These are phyloP conservation scores for Saturnispora zaruensis DNA, from an alignment of 805 yeast species.

Conservation along the genomic window DNA sequence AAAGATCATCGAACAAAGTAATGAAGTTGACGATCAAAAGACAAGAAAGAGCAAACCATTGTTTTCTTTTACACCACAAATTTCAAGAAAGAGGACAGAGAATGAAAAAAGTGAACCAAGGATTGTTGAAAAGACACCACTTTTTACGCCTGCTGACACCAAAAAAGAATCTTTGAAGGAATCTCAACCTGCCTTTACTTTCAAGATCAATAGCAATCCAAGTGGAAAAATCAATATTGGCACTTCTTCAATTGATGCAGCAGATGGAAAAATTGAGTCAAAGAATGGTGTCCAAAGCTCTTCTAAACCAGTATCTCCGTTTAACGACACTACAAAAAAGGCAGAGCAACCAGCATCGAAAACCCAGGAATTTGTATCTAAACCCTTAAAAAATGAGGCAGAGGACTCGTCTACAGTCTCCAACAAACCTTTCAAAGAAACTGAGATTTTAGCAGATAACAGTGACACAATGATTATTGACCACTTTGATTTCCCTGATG, in stretches of 20 bases:
- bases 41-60: background rate
- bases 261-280: background rate
- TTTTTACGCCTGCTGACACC: background rate
- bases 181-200: background rate
- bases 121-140: background rate
- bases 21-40: background rate
- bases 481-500: conserved; percentile 10
- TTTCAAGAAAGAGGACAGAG: background rate
- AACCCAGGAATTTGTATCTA: background rate
- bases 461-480: background rate
- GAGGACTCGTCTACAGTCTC: background rate
- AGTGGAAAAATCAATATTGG: background rate
- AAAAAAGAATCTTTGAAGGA: background rate
- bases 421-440: background rate
- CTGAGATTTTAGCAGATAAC: background rate
- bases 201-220: background rate
- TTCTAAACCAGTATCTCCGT: background rate
- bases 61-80: background rate
- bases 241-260: background rate
- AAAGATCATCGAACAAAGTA: background rate
- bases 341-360: background rate
- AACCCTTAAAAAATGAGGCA: background rate
- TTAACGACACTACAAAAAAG: background rate
- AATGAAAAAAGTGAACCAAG: background rate
- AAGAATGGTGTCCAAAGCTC: background rate